Evolutionary conservation across 805 yeast species (phyloP), one percentile per base, ranked within the genome.

Genomic region (Teunomyces tritomae): DNA sequence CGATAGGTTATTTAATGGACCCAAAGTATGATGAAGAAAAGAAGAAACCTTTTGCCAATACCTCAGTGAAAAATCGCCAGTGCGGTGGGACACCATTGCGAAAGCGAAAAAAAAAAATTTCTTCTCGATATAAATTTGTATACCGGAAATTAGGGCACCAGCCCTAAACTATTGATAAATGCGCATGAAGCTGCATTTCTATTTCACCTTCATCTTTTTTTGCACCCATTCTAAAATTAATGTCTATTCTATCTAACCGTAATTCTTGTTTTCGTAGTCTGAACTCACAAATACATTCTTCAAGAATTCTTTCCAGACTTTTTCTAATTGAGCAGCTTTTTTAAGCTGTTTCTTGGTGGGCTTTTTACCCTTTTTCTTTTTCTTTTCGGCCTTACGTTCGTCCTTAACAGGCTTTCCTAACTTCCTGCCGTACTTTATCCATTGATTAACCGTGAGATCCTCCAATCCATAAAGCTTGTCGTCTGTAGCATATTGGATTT

Each of bases 1-100:
- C 83, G 90, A 79, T 83, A 87, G 96, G 96, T 85, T 83, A 85
- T 89, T 89, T 88, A 89, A 89, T 94, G 77, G 77, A 63, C 69
- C 74, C 40, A 37, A 37, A 37, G 40, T 37, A 37, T 37, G 40
- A 37, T 24, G 40, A 37, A 37, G 27, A 37, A 26, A 37, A 37
- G 40, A 37, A 26, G 40, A 11, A 17, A 24, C 16, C 11, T 17
- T 26, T 10, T 11, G 13, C 16, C 28, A 37, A 26, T 37, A 37
- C 13, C 16, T 9, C 28, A 26, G 17, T 37, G 40, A 37, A 37
- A 37, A 37, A 37, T 37, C 26, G 40, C 40, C 40, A 37, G 40
- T 11, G 29, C 13, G 39, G 28, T 36, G 10, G 28, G 26, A 5
- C 34, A 10, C 10, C 14, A 20, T 17, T 20, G 24, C 24, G 24